Evolutionary conservation across 2,329 filamentous ascomycete species (phyloP), one percentile per base, ranked within the genome.

Genomic region (Colletotrichum navitas): DNA sequence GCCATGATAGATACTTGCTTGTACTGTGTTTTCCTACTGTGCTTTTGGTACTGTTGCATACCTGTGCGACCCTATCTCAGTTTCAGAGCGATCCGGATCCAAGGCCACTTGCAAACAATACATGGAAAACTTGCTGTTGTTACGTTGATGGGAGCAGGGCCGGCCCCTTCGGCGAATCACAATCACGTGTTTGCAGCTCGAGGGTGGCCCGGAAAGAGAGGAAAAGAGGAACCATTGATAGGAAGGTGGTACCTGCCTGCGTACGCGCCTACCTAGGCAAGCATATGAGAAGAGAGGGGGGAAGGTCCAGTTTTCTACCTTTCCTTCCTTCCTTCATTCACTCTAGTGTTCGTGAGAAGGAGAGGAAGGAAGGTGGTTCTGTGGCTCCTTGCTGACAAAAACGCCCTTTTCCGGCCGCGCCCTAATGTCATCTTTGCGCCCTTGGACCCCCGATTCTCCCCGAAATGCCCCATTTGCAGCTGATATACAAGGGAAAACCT

Each of bases 391-490:
- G 32, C 1, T 26, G 60, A 63, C 60, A 63, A 63, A 11, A 16
- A 54, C 60, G 47, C 60, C 60, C 8, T 39, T 18, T 12, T 29
- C 3, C 8, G n/a, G 36, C 4, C 14, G 26, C 39, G 56, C 39
- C 21, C 32, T 12, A 45, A 34, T 39, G 36, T 39, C 61, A 43
- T 43, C 32, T 21, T 39, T 36, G 36, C 61, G 61, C 61, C 47
- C 61, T 63, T 63, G 11, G 47, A 11, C 11, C 11, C 36, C 36
- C n/a, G 29, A 39, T 21, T 41, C 60, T n/a, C 45, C 32, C 47
- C 47, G 41, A n/a, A 63, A 63, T 34, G 34, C 7, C 34, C 34
- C 14, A 29, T 29, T 29, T 29, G 29, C 29, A 29, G 4, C 29
- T 2, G 29, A 2, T 4, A 29, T 29, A 29, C 29, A 29, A 29